Evolutionary conservation across 1,139 yeast species (phyloP).

Genomic region (Debaryomyces robertsiae): DNA sequence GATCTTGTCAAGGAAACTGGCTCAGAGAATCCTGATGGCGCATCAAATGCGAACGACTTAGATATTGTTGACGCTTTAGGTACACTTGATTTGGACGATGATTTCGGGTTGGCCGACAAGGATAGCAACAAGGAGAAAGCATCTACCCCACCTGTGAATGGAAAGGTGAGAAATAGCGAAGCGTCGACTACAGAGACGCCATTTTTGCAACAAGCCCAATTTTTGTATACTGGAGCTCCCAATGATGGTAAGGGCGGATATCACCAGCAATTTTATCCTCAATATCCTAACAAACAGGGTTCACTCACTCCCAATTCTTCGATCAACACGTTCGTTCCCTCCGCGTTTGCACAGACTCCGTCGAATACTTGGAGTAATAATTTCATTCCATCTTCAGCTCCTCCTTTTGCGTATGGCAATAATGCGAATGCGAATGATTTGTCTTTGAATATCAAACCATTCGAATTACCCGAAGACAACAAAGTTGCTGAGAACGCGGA

Average conservation of each 20-base stretch:
- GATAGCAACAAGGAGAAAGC: background rate
- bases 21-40: slow-evolving; percentile 4
- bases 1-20: slow-evolving; percentile 7
- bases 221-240: slow-evolving; percentile 11
- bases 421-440: slow-evolving; percentile 16
- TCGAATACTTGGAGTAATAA: slow-evolving; percentile 33
- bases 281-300: slow-evolving; percentile 24
- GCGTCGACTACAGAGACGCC: slow-evolving; percentile 12
- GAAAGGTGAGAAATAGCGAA: slow-evolving; percentile 1
- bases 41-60: slow-evolving; percentile 21
- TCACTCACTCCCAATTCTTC: slow-evolving; percentile 40
- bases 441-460: slow-evolving; percentile 31
- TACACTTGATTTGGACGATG: slow-evolving; percentile 44
- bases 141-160: background rate
- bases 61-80: slow-evolving; percentile 49
- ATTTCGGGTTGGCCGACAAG: slow-evolving; percentile 19
- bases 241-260: slow-evolving; percentile 4
- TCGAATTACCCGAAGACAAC: slow-evolving; percentile 39
- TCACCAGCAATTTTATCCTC: slow-evolving; percentile 22
- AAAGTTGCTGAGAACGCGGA: slow-evolving; percentile 16
- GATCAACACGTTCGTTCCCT: slow-evolving; percentile 19
- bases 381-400: slow-evolving; percentile 40
- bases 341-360: slow-evolving; percentile 24
- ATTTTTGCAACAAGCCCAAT: slow-evolving; percentile 11
- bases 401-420: slow-evolving; percentile 32